A percentile compares a stretch with the other conserved stretches of the same genome.
Evolutionary conservation across 768 basidiomycete species (phyloP).

Genomic region (Gymnopilus dilepis): DNA sequence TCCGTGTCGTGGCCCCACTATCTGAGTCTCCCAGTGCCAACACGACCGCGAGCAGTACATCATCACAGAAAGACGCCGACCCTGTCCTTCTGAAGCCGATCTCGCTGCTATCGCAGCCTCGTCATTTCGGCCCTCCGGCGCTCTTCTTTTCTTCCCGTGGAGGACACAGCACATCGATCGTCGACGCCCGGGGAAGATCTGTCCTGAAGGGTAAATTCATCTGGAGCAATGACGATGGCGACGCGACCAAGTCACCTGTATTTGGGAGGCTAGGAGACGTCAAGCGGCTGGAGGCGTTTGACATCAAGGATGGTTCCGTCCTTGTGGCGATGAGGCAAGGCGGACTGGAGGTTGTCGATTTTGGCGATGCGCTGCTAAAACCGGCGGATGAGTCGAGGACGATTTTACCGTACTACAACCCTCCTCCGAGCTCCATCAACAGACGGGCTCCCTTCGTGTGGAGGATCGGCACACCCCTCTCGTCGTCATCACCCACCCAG

Average conservation of each 20-base stretch:
- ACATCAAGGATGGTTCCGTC: slow-evolving; percentile 74
- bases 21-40: slow-evolving; percentile 29
- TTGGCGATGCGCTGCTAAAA: slow-evolving; percentile 77
- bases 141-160: slow-evolving; percentile 89
- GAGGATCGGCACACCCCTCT: slow-evolving; percentile 79
- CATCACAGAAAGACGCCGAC: slow-evolving; percentile 33
- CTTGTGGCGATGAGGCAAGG: slow-evolving; percentile 88
- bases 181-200: slow-evolving; percentile 84
- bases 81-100: slow-evolving; percentile 73
- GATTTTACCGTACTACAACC: slow-evolving; percentile 70
- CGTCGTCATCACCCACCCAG: slow-evolving; percentile 33
- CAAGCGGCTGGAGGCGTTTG: slow-evolving; percentile 83
- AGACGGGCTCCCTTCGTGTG: slow-evolving; percentile 80
- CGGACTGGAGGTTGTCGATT: slow-evolving; percentile 80
- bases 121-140: slow-evolving; percentile 86
- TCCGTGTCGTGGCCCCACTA: slow-evolving; percentile 56
- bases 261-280: slow-evolving; percentile 75
- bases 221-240: slow-evolving; percentile 75
- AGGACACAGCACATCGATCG: slow-evolving; percentile 86
- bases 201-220: slow-evolving; percentile 81
- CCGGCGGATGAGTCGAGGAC: slow-evolving; percentile 84
- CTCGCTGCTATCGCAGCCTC: slow-evolving; percentile 78
- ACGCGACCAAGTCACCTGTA: slow-evolving; percentile 41
- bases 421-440: slow-evolving; percentile 64
- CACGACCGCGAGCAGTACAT: slow-evolving; percentile 10